phyloP scores from a whole-genome alignment of 1,139 yeast species.

The Sugiyamaella japonica region DNA sequence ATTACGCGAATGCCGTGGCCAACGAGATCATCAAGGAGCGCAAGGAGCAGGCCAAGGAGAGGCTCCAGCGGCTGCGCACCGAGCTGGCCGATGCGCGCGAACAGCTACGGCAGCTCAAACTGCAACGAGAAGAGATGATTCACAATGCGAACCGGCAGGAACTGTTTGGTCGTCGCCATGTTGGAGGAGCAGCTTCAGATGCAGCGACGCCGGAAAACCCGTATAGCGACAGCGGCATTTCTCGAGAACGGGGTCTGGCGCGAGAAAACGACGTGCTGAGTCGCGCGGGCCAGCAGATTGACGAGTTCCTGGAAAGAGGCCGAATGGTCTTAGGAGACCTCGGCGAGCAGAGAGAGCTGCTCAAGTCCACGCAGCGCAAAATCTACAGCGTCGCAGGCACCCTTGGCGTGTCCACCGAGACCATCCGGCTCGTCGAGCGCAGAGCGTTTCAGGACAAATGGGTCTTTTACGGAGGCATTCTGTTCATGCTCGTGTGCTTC shows the following conservation, averaged over 20 bases:
- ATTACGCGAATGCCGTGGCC: slow-evolving; percentile 64
- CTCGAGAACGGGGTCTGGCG: slow-evolving; percentile 61
- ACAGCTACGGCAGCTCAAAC: slow-evolving; percentile 63
- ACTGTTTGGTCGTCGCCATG: slow-evolving; percentile 56
- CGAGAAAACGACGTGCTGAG: slow-evolving; percentile 66
- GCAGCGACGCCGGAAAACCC: slow-evolving; percentile 59
- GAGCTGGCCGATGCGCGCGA: slow-evolving; percentile 59
- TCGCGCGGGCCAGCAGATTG: slow-evolving; percentile 78
- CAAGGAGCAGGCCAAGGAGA: slow-evolving; percentile 60
- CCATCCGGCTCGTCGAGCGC: slow-evolving; percentile 76
- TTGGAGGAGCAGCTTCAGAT: not conserved
- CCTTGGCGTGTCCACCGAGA: slow-evolving; percentile 82
- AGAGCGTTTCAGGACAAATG: slow-evolving; percentile 89
- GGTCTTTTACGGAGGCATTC: slow-evolving; percentile 77
- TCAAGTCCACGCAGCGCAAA: slow-evolving; percentile 61
- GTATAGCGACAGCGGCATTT: slow-evolving; percentile 42
- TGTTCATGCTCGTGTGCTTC: slow-evolving; percentile 63
- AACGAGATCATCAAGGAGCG: slow-evolving; percentile 60
- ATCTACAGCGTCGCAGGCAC: slow-evolving; percentile 73
- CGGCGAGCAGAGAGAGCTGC: slow-evolving; percentile 76
- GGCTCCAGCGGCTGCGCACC: slow-evolving; percentile 59
- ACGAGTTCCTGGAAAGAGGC: slow-evolving; percentile 88
- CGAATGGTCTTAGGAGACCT: slow-evolving; percentile 81
- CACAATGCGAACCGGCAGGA: slow-evolving; percentile 56
- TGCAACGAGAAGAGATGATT: slow-evolving; percentile 58